Conservation (phyloP, 1,139 yeast genomes). For the Pneumocystis wakefieldiae region DNA sequence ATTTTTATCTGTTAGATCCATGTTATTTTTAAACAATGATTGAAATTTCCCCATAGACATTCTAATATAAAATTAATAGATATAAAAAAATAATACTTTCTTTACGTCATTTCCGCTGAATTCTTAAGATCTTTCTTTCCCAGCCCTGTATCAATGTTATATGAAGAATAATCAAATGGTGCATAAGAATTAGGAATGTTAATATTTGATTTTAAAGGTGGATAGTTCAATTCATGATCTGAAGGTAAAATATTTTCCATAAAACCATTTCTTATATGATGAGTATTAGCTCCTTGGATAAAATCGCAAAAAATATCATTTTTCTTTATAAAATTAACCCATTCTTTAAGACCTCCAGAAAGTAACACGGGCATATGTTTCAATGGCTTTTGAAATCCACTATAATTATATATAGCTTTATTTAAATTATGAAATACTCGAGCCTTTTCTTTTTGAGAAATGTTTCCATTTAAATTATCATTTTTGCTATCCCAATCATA, state of each 20-base stretch:
- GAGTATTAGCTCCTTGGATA: neutral
- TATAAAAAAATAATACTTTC: neutral
- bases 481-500: conserved; percentile 32
- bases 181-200: neutral
- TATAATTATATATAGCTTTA: conserved; percentile 26
- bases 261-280: neutral
- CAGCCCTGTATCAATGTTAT: neutral
- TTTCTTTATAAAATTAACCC: conserved; percentile 28
- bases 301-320: conserved; percentile 10
- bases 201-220: neutral
- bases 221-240: neutral
- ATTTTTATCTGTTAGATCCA: neutral
- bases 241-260: neutral
- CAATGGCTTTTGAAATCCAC: conserved; percentile 32
- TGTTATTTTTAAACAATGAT: neutral
- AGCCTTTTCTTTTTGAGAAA: conserved; percentile 8
- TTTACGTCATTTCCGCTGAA: neutral
- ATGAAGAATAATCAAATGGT: neutral
- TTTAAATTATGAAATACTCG: conserved; percentile 23
- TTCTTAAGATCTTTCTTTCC: neutral
- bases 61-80: neutral
- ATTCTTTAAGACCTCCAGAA: conserved; percentile 37
- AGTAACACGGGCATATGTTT: conserved; percentile 40
- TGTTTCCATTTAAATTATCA: conserved; percentile 6
- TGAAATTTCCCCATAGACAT: neutral